These are phyloP conservation scores for Gnetum montanum DNA, from an alignment of 75 land plant species.

Conservation along the genomic window DNA sequence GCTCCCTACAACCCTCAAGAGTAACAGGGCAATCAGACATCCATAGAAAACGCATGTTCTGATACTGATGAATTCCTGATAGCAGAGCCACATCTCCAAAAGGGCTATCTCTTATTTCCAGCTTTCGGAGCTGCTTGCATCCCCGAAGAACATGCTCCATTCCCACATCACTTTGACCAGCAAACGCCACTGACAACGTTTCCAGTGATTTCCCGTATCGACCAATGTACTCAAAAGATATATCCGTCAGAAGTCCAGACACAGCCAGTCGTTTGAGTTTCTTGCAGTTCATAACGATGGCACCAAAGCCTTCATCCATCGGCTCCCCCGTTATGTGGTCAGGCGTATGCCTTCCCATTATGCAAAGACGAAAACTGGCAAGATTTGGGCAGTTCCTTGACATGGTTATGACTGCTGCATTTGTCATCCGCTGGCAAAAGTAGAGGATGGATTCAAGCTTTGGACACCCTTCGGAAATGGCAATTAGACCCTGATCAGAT, in stretches of 20 bases:
- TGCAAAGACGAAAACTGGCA: conserved; percentile 77
- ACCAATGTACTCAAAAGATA: conserved; percentile 74
- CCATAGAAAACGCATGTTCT: conserved; percentile 93
- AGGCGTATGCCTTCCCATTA: conserved; percentile 56
- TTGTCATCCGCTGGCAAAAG: conserved; percentile 91
- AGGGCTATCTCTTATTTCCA: conserved; percentile 90
- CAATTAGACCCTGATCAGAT: conserved; percentile 66
- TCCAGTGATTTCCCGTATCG: conserved; percentile 63
- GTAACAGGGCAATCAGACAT: conserved; percentile 74
- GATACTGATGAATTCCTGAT: conserved; percentile 62
- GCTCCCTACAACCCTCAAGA: conserved; percentile 39
- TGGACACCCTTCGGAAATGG: conserved; percentile 83
- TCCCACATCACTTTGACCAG: conserved; percentile 65
- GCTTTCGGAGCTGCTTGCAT: conserved; percentile 68
- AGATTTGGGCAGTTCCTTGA: conserved; percentile 67
- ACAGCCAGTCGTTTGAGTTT: conserved; percentile 67
- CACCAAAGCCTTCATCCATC: conserved; percentile 95
- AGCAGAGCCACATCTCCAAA: conserved; percentile 77
- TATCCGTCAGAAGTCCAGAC: conserved; percentile 80
- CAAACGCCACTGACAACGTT: conserved; percentile 90
- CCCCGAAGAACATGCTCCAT: conserved; percentile 69
- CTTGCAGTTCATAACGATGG: conserved; percentile 75
- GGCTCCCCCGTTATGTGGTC: conserved; percentile 54
- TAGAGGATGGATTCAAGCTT: conserved; percentile 72
- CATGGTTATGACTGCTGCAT: conserved; percentile 70